Conservation (phyloP, 495 filamentous ascomycete genomes). For the Hypoxylon fuscum region DNA sequence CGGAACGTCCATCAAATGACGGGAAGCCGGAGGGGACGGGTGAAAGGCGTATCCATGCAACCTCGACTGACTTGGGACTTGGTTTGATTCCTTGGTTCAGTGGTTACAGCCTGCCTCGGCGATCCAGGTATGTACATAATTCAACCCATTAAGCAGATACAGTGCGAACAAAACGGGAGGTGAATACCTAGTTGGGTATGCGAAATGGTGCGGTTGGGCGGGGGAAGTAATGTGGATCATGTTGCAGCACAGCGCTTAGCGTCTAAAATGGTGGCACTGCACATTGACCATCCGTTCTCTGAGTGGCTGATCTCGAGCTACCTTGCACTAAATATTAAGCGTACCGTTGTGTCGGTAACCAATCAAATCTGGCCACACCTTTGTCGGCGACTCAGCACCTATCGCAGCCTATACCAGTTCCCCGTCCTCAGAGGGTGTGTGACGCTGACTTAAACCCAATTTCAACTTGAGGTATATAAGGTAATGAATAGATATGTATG, state of each 20-base stretch:
- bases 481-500: neutral
- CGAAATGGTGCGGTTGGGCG: neutral
- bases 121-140: conserved; percentile 26
- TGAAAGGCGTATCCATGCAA: conserved; percentile 13
- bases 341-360: conserved; percentile 39
- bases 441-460: conserved; percentile 28
- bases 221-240: conserved; percentile 21
- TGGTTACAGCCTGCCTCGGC: too few species aligned
- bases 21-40: conserved; percentile 38
- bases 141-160: conserved; percentile 6
- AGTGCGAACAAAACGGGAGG: conserved; percentile 32
- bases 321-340: conserved; percentile 19
- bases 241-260: conserved; percentile 37
- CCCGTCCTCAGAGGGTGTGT: conserved; percentile 6
- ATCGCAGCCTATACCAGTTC: conserved; percentile 27
- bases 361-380: conserved; percentile 32
- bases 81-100: too few species aligned
- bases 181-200: conserved; percentile 30
- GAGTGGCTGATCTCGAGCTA: conserved; percentile 23
- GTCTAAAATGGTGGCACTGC: conserved; percentile 39
- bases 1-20: conserved; percentile 36
- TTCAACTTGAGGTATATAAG: conserved; percentile 6
- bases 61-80: conserved; percentile 1
- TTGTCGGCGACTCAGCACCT: conserved; percentile 27
- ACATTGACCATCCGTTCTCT: conserved; percentile 23